Evolutionary conservation across 441 rosid genomes (phyloP).

Genomic region (Pelargonium australe): DNA sequence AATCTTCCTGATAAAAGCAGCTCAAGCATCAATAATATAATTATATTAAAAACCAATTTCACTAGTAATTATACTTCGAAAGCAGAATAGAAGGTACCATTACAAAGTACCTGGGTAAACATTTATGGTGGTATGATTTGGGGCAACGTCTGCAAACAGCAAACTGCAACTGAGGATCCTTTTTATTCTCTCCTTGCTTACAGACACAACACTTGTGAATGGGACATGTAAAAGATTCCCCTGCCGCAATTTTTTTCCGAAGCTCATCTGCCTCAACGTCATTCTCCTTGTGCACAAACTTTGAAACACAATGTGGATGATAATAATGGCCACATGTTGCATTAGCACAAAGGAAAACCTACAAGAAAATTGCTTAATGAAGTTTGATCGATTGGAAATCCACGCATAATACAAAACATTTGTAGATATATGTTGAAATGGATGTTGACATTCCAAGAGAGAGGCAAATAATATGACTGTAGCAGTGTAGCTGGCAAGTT

Average conservation of each 20-base stretch:
- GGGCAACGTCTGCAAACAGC: constrained; percentile 97
- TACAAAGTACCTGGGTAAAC: constrained; percentile 67
- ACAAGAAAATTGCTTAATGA: constrained; percentile 12
- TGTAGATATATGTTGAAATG: constrained; percentile 1
- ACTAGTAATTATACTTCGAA: not conserved
- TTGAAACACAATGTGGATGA: constrained; percentile 77
- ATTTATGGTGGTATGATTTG: constrained; percentile 76
- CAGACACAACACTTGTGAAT: constrained; percentile 77
- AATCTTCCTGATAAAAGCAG: constrained; percentile 36
- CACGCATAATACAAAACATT: not conserved
- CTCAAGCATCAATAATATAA: constrained; percentile 8
- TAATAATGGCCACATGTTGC: constrained; percentile 89
- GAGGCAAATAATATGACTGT: not conserved
- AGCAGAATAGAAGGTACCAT: not conserved
- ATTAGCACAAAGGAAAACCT: constrained; percentile 81
- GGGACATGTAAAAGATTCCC: constrained; percentile 74
- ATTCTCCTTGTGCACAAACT: constrained; percentile 43
- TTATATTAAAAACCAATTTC: too few species aligned
- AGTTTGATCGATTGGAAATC: not conserved
- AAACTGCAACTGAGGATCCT: constrained; percentile 52
- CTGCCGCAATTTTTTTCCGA: constrained; percentile 45
- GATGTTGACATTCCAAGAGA: not conserved
- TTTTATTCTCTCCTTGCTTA: constrained; percentile 61
- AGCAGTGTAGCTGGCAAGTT: not conserved
- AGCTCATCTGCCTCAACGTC: constrained; percentile 51